Conservation (phyloP, 2,329 filamentous ascomycete species). For the Grosmannia clavigera region DNA sequence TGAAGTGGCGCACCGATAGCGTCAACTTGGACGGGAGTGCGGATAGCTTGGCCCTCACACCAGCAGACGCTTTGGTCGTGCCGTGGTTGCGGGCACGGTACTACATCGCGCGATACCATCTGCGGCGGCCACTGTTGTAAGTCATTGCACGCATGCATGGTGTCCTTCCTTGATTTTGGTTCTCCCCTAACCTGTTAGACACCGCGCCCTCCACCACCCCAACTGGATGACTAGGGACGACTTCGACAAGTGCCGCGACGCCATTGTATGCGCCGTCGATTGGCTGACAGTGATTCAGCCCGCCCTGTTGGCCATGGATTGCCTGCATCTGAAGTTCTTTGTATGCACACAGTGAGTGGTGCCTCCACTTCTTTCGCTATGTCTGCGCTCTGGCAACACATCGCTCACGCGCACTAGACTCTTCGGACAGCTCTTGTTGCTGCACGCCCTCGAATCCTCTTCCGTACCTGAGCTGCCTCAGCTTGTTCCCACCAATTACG, state of each 20-base stretch:
- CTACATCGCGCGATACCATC: conserved; percentile 12
- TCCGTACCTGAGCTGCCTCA: not conserved
- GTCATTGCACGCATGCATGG: not conserved
- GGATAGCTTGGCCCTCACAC: not conserved
- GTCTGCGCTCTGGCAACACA: not conserved
- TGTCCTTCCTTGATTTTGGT: not conserved
- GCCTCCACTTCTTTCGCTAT: not conserved
- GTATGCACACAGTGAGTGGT: conserved; percentile 11
- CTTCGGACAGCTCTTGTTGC: conserved; percentile 12
- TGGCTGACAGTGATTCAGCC: conserved; percentile 10
- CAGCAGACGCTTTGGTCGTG: conserved; percentile 9
- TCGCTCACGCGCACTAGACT: not conserved
- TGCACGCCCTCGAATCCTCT: conserved; percentile 7
- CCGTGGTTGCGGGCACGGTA: conserved; percentile 14
- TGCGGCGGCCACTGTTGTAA: conserved; percentile 11
- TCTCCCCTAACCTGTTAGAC: not conserved
- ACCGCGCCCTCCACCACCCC: conserved; percentile 12
- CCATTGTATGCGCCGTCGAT: conserved; percentile 6
- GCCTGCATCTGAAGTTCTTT: conserved; percentile 11
- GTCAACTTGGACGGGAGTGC: conserved; percentile 4
- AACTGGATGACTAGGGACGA: conserved; percentile 11
- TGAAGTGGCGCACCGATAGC: conserved; percentile 9
- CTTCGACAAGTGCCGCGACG: conserved; percentile 12
- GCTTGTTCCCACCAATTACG: conserved; percentile 8
- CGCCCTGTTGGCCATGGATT: conserved; percentile 5